These are phyloP conservation scores for Rhododendron molle DNA, from an alignment of 148 eudicot species.

Conservation along the genomic window DNA sequence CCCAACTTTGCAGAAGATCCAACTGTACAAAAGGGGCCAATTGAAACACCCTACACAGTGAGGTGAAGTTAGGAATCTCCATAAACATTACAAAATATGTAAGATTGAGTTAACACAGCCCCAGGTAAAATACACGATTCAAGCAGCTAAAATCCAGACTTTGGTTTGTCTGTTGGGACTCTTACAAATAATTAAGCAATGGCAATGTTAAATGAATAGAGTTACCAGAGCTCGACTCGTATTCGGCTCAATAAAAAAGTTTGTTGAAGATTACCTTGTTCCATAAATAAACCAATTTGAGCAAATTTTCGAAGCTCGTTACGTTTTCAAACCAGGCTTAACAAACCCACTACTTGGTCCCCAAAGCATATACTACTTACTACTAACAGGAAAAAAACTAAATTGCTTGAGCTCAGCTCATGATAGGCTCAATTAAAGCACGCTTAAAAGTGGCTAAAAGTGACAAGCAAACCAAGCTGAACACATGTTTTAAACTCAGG, in stretches of 20 bases:
- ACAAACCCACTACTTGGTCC: neutral
- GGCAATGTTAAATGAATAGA: neutral
- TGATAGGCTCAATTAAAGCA: neutral
- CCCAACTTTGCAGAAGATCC: constrained; percentile 79
- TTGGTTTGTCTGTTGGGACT: neutral
- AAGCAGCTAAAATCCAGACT: neutral
- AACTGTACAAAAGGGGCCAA: constrained; percentile 94
- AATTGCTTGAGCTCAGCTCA: neutral
- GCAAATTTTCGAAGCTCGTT: neutral
- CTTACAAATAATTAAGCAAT: neutral
- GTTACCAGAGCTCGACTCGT: neutral
- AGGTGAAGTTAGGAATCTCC: constrained; percentile 4
- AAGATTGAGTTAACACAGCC: neutral
- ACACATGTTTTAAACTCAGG: neutral
- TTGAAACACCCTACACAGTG: constrained; percentile 67
- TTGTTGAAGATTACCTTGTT: neutral
- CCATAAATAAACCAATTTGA: neutral
- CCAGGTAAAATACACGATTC: neutral
- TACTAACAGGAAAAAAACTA: neutral
- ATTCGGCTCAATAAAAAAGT: neutral
- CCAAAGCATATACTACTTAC: neutral
- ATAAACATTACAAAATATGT: neutral
- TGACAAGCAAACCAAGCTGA: neutral
- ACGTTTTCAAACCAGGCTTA: neutral
- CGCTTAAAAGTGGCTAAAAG: neutral